Evolutionary conservation across 345 rosid genomes (phyloP), one percentile per base, ranked within the genome.

Genomic region (Pseudoturritis turrita): DNA sequence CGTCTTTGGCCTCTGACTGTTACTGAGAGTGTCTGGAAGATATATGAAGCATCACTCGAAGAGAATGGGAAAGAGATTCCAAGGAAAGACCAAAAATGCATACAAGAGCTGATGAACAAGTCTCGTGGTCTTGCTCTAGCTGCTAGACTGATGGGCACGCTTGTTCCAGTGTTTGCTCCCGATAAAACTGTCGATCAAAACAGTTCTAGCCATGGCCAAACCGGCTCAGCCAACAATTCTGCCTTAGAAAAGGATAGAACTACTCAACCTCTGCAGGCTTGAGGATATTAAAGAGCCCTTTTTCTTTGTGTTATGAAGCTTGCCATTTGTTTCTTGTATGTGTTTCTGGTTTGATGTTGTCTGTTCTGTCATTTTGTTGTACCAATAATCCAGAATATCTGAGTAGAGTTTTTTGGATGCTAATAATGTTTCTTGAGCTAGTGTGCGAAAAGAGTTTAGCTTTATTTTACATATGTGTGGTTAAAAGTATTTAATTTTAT

Each of bases 61-160:
- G 10, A 53, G 6, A 22, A 17, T 1, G n/a, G 0, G 33, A 5
- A 4, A 7, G 50, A 49, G 4, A 2, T 2, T 8, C 73, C 73
- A 19, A 69, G 56, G 55, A 69, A 57, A 33, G 65, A 56, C 66
- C 18, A 55, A 19, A 82, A 80, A 54, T 36, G 80, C 36, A 29
- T 31, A 43, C 56, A 69, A 4, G 73, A 69, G 35, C 36, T 69
- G 39, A 53, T 19, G 47, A 66, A 65, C 26, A 77, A 84, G 73
- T 62, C 82, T 40, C 71, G 80, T 62, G 87, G 85, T 66, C 70
- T 81, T 62, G 83, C 85, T 14, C 5, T 79, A 19, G 85, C 80
- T 40, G 73, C 77, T 23, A 71, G 51, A 57, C 6, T 65, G 26
- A 39, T 80, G 77, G 82, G 77, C 44, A 36, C 45, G 55, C 61